Conservation (phyloP, 805 yeast genomes). For the Candida railenensis region DNA sequence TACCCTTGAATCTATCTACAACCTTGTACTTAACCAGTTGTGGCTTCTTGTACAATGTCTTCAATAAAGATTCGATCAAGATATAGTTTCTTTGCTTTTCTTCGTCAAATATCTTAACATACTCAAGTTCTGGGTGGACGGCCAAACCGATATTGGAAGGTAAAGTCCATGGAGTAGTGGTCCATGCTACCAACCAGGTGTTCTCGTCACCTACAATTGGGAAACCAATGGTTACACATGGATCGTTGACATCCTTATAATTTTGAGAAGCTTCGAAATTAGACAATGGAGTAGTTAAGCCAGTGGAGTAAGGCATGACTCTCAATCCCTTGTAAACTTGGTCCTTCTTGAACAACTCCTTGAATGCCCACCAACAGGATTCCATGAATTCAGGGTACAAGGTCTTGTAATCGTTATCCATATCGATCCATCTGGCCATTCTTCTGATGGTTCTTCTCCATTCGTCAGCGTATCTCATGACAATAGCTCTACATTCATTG, state of each 20-base stretch:
- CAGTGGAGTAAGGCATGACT: constrained; percentile 99
- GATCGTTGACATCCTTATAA: constrained; percentile 95
- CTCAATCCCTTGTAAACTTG: constrained; percentile 92
- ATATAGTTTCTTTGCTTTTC: constrained; percentile 79
- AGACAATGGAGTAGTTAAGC: constrained; percentile 92
- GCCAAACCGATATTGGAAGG: constrained; percentile 92
- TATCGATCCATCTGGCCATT: constrained; percentile 98
- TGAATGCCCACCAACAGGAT: constrained; percentile 99
- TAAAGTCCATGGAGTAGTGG: constrained; percentile 99
- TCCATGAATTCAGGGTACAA: constrained; percentile 96
- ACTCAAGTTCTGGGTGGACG: constrained; percentile 88
- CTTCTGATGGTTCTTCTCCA: constrained; percentile 94
- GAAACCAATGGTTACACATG: constrained; percentile 92
- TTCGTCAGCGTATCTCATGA: constrained; percentile 93
- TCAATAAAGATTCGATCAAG: constrained; percentile 77
- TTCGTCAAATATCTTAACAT: constrained; percentile 90
- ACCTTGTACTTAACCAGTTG: constrained; percentile 82
- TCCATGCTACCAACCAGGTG: constrained; percentile 93
- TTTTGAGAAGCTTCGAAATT: constrained; percentile 98
- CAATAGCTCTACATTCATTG: constrained; percentile 92
- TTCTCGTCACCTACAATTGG: constrained; percentile 76
- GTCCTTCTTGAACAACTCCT: constrained; percentile 78
- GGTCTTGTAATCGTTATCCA: constrained; percentile 97
- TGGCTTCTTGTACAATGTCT: constrained; percentile 91
- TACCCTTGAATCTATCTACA: constrained; percentile 78